Evolutionary conservation across 164 flowering plant species (phyloP), one percentile per base, ranked within the genome.

Genomic region (Malania oleifera): DNA sequence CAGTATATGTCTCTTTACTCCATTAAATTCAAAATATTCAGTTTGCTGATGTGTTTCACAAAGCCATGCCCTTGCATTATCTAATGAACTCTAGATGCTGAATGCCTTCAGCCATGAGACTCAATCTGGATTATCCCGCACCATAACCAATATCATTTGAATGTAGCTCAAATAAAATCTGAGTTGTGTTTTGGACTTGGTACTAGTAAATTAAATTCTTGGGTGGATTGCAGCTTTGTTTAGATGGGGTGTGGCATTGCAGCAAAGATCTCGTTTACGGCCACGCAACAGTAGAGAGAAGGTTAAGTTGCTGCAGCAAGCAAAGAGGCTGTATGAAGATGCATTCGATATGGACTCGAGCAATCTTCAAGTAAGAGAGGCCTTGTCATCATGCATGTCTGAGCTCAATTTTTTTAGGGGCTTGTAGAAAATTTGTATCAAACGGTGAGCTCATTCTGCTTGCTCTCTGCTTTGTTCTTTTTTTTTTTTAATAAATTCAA

Each of bases 181-280:
- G n/a, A n/a, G n/a, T n/a, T 31, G 35, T 31, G 35, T 39, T 15
- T 53, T n/a, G 10, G 18, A 44, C 19, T 44, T 7, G 48, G 48
- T 44, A n/a, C 11, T 55, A n/a, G 23, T 17, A 14, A 55, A 1
- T 7, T 40, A n/a, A 56, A 23, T 7, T 1, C 15, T 13, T 45
- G 14, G 19, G 7, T 64, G 39, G 1, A 40, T 52, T 78, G 73
- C 89, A 92, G 96, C 98, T 62, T 63, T 92, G 44, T 92, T 75
- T 70, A 84, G 89, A 80, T 89, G 96, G 98, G 98, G 84, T 54
- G 52, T 79, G 61, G 75, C 76, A 56, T 62, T 92, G 75, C 98
- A 87, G 63, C 87, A 85, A 51, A 72, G 98, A 64, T 87, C 98
- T 29, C 90, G 71, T 47, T 65, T 92, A 61, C 57, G 89, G 56